Evolutionary conservation across 2,329 filamentous ascomycete genomes (phyloP), one percentile per base, ranked within the genome.

Genomic region (Venturia nashicola): DNA sequence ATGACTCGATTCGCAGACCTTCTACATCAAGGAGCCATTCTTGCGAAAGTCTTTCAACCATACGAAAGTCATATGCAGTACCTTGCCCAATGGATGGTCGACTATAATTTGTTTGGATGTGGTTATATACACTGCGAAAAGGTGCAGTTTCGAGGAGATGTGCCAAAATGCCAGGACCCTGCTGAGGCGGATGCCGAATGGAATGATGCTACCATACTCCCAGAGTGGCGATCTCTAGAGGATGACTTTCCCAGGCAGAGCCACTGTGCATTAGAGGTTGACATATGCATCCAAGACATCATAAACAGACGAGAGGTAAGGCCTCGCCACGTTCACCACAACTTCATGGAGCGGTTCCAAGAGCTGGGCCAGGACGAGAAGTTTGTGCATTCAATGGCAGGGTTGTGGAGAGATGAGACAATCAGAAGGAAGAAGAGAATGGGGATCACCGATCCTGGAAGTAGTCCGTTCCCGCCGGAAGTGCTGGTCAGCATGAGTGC

Each of bases 21-120:
- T 59, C 80, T 99, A 51, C 86, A 90, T 20, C 91, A 96, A 74
- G 94, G 94, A 8, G 88, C 88, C 39, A 86, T 99, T 54, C 84
- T 97, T 83, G 90, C 90, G 72, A 84, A 83, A 65, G 82, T 84
- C 32, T 88, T 99, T 54, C 93, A 97, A 71, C 93, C 94, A 0
- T 96, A 94, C 71, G 94, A 99, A 76, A 91, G 90, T 20, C 95
- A 99, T 73, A 75, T 97, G 66, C 91, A 96, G 71, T 97, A 92
- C 72, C 77, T 97, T 9, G 81, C 94, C 11, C 95, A 99, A 75
- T 99, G 95, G 84, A 97, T 99, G 94, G 89, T 88, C 67, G 95
- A 99, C 74, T 99, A 95, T 79, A 99, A 97, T 72, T 79, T 99
- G 68, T 97, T 96, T 73, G 95, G 95, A 7, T 99, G 94, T 72